Evolutionary conservation across 495 filamentous ascomycete species (phyloP).

Genomic region (Tirmania nivea): DNA sequence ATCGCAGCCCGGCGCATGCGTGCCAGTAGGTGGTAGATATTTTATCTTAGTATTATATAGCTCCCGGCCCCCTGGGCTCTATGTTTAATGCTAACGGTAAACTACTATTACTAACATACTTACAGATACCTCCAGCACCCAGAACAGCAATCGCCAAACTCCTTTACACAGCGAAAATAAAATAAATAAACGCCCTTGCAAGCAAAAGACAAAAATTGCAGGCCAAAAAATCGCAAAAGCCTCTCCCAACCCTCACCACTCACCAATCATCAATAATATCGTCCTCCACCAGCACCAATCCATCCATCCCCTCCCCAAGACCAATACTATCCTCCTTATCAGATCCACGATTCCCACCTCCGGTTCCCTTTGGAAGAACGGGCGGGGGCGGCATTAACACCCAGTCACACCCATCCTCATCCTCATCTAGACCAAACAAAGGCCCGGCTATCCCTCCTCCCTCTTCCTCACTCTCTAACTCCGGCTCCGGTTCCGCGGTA

Average conservation of each 20-base stretch:
- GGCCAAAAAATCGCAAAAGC: neutral
- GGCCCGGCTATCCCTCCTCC: conserved; percentile 21
- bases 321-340: conserved; percentile 2
- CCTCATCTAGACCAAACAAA: conserved; percentile 26
- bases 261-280: conserved; percentile 72
- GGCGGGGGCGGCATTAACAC: conserved; percentile 8
- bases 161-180: too few species aligned
- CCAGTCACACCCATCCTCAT: conserved; percentile 18
- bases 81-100: too few species aligned
- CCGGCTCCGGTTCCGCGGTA: too few species aligned
- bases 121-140: too few species aligned
- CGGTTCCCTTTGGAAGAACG: conserved; percentile 16
- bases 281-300: conserved; percentile 66
- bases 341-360: conserved; percentile 7
- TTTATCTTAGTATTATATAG: too few species aligned
- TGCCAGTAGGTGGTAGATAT: too few species aligned
- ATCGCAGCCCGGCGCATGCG: too few species aligned
- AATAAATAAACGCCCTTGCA: too few species aligned
- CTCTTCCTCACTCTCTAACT: conserved; percentile 25
- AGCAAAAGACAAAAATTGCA: too few species aligned
- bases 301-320: conserved; percentile 27
- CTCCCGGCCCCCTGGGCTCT: too few species aligned
- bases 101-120: too few species aligned
- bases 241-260: neutral
- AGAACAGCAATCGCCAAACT: too few species aligned